Percentiles rank a stretch among this genome's conserved stretches.
Evolutionary conservation across 352 stramenopile species (phyloP).

Genomic region (Peronospora tabacina): DNA sequence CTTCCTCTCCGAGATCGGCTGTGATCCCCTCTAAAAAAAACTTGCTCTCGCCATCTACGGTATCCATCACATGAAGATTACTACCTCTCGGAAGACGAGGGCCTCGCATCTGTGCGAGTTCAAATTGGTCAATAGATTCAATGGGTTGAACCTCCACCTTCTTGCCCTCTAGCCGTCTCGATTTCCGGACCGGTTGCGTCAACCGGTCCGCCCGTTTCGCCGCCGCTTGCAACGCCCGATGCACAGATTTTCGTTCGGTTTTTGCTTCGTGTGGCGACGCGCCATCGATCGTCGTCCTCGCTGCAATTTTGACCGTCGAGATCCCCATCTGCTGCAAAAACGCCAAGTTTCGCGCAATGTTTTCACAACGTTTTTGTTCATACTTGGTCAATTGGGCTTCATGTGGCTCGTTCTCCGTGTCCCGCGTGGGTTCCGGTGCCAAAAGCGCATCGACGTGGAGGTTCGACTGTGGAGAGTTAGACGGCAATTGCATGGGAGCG

Average conservation of each 20-base stretch:
- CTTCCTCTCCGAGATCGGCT: slow-evolving; percentile 24
- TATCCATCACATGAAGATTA: slow-evolving; percentile 21
- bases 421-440: slow-evolving; percentile 3
- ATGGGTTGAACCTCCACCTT: slow-evolving; percentile 33
- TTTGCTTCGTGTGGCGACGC: slow-evolving; percentile 3
- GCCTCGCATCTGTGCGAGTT: slow-evolving; percentile 12
- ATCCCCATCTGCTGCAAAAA: slow-evolving; percentile 83
- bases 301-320: slow-evolving; percentile 61
- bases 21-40: slow-evolving; percentile 38
- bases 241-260: slow-evolving; percentile 10
- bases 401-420: slow-evolving; percentile 11
- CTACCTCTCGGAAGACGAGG: slow-evolving; percentile 10
- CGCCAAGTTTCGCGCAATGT: slow-evolving; percentile 78
- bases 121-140: slow-evolving; percentile 23
- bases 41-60: slow-evolving; percentile 27
- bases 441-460: too few species aligned
- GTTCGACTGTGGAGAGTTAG: too few species aligned
- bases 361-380: slow-evolving; percentile 71
- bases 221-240: slow-evolving; percentile 18
- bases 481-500: slow-evolving; percentile 9
- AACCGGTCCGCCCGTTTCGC: slow-evolving; percentile 10
- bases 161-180: slow-evolving; percentile 52
- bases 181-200: slow-evolving; percentile 49
- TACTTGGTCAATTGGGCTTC: slow-evolving; percentile 47
- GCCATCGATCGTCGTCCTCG: slow-evolving; percentile 36